Evolutionary conservation across 176 grass and related monocot species (phyloP).

Genomic region (Triticum timopheevii): DNA sequence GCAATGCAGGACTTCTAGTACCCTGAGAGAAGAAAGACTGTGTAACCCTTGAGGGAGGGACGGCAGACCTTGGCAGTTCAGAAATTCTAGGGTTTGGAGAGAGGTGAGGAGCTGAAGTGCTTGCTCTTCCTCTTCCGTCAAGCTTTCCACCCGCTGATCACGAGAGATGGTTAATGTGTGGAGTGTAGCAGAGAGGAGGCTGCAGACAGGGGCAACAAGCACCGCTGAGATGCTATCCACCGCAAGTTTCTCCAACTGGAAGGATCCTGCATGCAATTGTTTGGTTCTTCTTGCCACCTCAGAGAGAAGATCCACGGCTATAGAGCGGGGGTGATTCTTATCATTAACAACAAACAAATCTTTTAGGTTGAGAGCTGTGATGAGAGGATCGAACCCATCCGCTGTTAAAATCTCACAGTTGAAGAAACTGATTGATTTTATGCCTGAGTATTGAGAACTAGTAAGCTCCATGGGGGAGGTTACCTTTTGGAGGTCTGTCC

Average conservation of each 20-base stretch:
- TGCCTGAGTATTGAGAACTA: too few relatives aligned
- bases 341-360: not conserved
- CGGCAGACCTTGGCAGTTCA: not conserved
- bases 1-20: not conserved
- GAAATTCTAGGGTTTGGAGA: not conserved
- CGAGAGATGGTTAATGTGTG: not conserved
- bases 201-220: not conserved
- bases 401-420: too few relatives aligned
- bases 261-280: not conserved
- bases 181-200: not conserved
- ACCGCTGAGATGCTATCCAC: not conserved
- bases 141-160: not conserved
- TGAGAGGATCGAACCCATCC: not conserved
- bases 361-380: not conserved
- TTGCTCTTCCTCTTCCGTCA: not conserved
- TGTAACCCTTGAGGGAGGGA: not conserved
- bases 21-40: not conserved
- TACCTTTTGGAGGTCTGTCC: too few relatives aligned
- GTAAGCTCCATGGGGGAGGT: too few relatives aligned
- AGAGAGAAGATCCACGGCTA: not conserved
- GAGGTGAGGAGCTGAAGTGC: slow-evolving; percentile 10
- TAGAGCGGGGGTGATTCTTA: not conserved
- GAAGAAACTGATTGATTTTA: too few relatives aligned
- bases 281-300: not conserved
- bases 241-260: not conserved